A percentile compares a stretch with the other conserved stretches of the same genome.
These are phyloP conservation scores for Ampelomyces quisqualis DNA, from an alignment of 2,329 filamentous ascomycete species.

Conservation along the genomic window DNA sequence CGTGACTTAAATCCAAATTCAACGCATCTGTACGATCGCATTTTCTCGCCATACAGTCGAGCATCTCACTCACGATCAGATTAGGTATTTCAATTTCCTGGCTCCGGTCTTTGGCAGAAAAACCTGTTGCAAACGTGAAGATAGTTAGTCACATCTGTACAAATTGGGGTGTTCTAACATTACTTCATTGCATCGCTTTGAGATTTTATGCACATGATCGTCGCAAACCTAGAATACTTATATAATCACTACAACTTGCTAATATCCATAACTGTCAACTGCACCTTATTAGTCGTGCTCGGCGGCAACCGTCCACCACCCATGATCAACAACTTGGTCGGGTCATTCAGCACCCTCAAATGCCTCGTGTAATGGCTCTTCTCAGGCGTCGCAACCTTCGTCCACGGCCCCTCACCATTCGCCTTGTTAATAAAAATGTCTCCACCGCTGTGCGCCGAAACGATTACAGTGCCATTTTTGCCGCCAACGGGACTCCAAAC, in stretches of 20 bases:
- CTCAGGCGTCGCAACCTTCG: conserved; percentile 47
- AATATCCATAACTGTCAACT: conserved; percentile 38
- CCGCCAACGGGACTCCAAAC: conserved; percentile 54
- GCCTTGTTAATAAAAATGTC: conserved; percentile 53
- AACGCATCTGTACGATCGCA: too few species aligned
- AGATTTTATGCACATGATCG: too few species aligned
- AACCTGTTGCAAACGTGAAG: too few species aligned
- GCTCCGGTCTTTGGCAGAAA: too few species aligned
- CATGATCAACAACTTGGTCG: conserved; percentile 44
- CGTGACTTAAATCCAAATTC: too few species aligned
- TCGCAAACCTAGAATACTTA: too few species aligned
- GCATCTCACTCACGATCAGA: too few species aligned
- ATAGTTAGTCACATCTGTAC: too few species aligned
- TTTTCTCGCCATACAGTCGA: too few species aligned
- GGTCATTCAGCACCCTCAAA: conserved; percentile 48
- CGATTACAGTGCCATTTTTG: conserved; percentile 54
- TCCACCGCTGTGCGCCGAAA: conserved; percentile 43
- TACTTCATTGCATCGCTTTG: too few species aligned
- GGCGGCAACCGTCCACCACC: conserved; percentile 45
- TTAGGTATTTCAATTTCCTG: too few species aligned
- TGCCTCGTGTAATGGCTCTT: conserved; percentile 50
- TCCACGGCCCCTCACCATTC: conserved; percentile 50
- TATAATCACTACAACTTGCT: conserved; percentile 19
- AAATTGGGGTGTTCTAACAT: too few species aligned
- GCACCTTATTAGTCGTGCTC: conserved; percentile 35